Percentiles rank a stretch among this genome's conserved stretches.
Evolutionary conservation across 208 protist genomes (phyloP).

Genomic region (Trypanosoma lewisi): DNA sequence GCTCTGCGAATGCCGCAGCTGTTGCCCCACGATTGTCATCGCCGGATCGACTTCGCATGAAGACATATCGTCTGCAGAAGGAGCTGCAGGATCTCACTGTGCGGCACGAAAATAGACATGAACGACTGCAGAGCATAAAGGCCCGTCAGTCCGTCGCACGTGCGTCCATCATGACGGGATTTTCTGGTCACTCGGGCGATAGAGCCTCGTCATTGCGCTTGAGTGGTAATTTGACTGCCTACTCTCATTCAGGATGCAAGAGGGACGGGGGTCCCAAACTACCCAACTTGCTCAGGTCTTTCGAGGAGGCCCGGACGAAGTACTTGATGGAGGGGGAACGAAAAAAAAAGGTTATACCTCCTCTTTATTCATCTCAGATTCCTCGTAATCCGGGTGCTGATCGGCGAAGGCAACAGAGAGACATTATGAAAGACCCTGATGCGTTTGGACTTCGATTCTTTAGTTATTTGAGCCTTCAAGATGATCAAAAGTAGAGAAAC

Average conservation of each 20-base stretch:
- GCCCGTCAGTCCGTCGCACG: conserved; percentile 23
- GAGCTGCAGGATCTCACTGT: conserved; percentile 67
- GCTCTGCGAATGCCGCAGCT: conserved; percentile 6
- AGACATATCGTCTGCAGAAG: conserved; percentile 44
- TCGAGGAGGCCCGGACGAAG: conserved; percentile 59
- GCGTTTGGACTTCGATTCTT: conserved; percentile 73
- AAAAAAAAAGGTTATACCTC: conserved; percentile 47
- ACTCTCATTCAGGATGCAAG: background rate
- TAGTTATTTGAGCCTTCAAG: background rate
- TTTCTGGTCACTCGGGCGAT: too few relatives aligned
- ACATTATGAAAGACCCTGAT: conserved; percentile 49
- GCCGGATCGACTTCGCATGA: conserved; percentile 57
- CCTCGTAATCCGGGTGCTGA: background rate
- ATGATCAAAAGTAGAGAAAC: background rate
- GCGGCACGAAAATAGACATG: conserved; percentile 39
- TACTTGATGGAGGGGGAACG: conserved; percentile 54
- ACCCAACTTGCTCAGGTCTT: conserved; percentile 56
- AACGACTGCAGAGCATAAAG: conserved; percentile 51
- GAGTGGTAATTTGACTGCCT: background rate
- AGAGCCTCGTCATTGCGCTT: background rate
- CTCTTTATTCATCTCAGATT: conserved; percentile 24
- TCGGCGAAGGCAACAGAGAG: conserved; percentile 8
- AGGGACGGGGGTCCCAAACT: conserved; percentile 19
- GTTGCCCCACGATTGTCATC: conserved; percentile 30
- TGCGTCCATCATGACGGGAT: background rate